Evolutionary conservation across 2,329 filamentous ascomycete species (phyloP), one percentile per base, ranked within the genome.

Genomic region (Talaromyces sp.): DNA sequence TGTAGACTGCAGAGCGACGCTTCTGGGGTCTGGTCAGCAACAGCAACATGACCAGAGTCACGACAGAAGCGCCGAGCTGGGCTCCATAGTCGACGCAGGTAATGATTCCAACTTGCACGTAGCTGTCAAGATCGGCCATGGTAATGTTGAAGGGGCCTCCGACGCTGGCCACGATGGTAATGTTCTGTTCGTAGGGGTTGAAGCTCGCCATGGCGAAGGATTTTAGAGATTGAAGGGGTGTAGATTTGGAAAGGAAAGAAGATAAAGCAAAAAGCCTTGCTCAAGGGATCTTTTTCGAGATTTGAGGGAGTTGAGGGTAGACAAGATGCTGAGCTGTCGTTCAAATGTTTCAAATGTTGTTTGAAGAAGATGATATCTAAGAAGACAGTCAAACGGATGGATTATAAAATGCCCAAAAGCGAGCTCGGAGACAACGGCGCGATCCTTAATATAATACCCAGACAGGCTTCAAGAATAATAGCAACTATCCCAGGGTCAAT

Each of bases 41-140:
- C 11, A 92, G 75, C 2, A 93, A 77, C 32, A 89, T 80, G 51
- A 88, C 66, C 19, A 93, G 78, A 69, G 92, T 84, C 63, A 88
- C 75, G 61, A 88, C 65, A 54, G 84, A 85, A 27, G 88, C 85
- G 32, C 91, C 91, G 57, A 92, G 80, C 72, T 93, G 90, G 19
- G 83, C 77, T 58, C 84, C 87, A 71, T 88, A 91, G 75, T 87
- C 88, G 78, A 90, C 85, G 70, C 75, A 79, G 39, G 81, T 70
- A 9, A 75, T 75, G 61, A 80, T 72, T 62, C 78, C 78, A 69
- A 83, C 82, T 62, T 77, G 72, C 59, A 80, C 72, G 56, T 78
- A 79, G 4, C 64, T 59, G 65, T 85, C 73, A 44, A 88, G 62
- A 3, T 73, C 70, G 9, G 64, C 54, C 62, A 87, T 72, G 51